phyloP scores from a whole-genome alignment of 2,329 filamentous ascomycete genomes.

The Beauveria brongniartii region DNA sequence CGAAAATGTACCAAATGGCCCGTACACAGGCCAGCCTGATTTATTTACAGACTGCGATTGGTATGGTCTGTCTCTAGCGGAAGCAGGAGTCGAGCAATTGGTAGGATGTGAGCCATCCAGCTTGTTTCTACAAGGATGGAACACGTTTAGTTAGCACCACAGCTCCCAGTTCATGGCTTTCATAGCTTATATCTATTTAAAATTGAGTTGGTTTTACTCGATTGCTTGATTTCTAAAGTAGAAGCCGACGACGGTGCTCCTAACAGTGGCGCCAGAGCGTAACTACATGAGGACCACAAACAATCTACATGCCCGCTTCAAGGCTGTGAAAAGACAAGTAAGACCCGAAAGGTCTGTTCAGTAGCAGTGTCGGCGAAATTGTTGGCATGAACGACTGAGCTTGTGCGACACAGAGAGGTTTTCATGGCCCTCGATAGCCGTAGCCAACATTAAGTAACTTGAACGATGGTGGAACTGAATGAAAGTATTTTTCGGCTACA shows the following conservation, averaged over 20 bases:
- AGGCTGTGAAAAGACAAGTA: conserved; percentile 37
- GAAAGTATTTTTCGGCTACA: background rate
- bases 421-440: too few species aligned
- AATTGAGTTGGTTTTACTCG: too few species aligned
- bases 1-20: background rate
- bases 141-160: background rate
- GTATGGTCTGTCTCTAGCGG: background rate
- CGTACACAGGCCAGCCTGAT: background rate
- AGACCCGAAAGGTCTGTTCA: conserved; percentile 39
- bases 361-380: conserved; percentile 40
- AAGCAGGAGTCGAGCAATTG: conserved; percentile 2
- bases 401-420: background rate
- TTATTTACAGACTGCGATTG: background rate
- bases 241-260: too few species aligned
- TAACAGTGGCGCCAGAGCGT: too few species aligned
- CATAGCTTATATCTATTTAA: too few species aligned
- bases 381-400: conserved; percentile 32
- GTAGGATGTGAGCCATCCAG: conserved; percentile 2
- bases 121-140: background rate
- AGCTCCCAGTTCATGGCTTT: too few species aligned
- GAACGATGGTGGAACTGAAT: background rate
- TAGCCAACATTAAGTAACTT: too few species aligned
- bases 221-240: too few species aligned
- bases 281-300: too few species aligned
- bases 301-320: conserved; percentile 29